These are phyloP conservation scores for Sequoia sempervirens DNA, from an alignment of 75 land plant species.

Conservation along the genomic window DNA sequence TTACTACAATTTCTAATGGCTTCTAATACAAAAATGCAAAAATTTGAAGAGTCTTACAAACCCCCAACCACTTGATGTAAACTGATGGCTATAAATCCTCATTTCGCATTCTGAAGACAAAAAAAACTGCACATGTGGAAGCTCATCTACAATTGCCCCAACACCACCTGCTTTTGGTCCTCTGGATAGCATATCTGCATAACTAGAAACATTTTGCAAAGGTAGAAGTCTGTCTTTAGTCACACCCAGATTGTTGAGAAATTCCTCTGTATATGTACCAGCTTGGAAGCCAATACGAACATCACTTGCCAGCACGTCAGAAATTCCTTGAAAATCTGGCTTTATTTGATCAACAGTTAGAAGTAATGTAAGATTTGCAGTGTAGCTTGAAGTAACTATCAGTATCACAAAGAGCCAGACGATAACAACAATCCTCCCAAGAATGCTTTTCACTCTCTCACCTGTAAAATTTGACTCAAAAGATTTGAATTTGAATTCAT, in stretches of 20 bases:
- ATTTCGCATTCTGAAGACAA: slow-evolving; percentile 11
- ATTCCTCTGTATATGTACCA: slow-evolving; percentile 20
- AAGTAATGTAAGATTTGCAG: slow-evolving; percentile 19
- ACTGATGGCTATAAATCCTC: slow-evolving; percentile 20
- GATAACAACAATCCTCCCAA: slow-evolving; percentile 24
- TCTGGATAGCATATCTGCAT: slow-evolving; percentile 14
- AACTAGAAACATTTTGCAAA: slow-evolving; percentile 7
- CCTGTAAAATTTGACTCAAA: slow-evolving; percentile 4
- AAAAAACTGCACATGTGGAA: slow-evolving; percentile 23
- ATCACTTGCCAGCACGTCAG: slow-evolving; percentile 10
- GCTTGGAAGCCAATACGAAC: slow-evolving; percentile 19
- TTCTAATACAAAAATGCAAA: background rate
- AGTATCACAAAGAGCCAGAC: slow-evolving; percentile 26
- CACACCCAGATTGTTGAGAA: slow-evolving; percentile 11
- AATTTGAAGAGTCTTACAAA: slow-evolving; percentile 24
- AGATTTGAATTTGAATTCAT: background rate
- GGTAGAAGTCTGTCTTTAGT: slow-evolving; percentile 16
- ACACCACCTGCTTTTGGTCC: slow-evolving; percentile 23
- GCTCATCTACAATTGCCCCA: slow-evolving; percentile 31
- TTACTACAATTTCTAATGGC: background rate
- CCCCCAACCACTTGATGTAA: slow-evolving; percentile 30
- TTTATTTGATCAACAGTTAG: slow-evolving; percentile 15
- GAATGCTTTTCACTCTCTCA: slow-evolving; percentile 21
- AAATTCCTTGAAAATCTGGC: slow-evolving; percentile 13
- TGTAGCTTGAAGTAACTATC: slow-evolving; percentile 21